Evolutionary conservation across 495 filamentous ascomycete genomes (phyloP).

Genomic region (Geopyxis carbonaria): DNA sequence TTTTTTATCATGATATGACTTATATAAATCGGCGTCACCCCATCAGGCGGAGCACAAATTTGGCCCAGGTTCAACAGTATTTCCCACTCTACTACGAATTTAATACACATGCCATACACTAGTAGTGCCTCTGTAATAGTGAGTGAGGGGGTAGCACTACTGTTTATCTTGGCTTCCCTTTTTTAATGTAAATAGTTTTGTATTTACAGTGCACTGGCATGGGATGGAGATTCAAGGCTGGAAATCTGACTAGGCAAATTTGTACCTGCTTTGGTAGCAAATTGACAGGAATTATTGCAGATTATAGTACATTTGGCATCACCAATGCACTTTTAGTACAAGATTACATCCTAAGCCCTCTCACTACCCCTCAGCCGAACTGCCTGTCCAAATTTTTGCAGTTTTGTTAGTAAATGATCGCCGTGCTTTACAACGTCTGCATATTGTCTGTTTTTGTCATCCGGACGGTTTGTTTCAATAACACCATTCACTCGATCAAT

Average conservation of each 20-base stretch:
- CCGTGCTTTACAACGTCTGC: constrained; percentile 93
- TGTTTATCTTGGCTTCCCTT: background rate
- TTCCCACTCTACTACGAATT: no score
- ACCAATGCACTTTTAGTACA: no score
- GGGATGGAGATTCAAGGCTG: background rate
- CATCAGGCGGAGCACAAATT: no score
- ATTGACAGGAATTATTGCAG: background rate
- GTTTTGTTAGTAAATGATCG: constrained; percentile 90
- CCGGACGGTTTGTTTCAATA: constrained; percentile 92
- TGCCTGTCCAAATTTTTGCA: constrained; percentile 96
- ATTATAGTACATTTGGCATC: background rate
- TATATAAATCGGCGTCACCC: no score
- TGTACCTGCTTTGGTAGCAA: no score
- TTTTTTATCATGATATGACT: no score
- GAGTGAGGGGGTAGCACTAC: no score
- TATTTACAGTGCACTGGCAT: background rate
- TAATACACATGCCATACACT: no score
- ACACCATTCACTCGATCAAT: constrained; percentile 95
- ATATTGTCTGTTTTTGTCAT: constrained; percentile 99
- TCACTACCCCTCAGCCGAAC: constrained; percentile 89
- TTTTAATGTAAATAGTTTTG: background rate
- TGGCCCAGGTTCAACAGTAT: no score
- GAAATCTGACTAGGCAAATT: background rate
- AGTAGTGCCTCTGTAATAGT: no score
- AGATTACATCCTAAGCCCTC: constrained; percentile 37